Conservation (phyloP, 352 stramenopile genomes). For the Pythium phragmiticola region DNA sequence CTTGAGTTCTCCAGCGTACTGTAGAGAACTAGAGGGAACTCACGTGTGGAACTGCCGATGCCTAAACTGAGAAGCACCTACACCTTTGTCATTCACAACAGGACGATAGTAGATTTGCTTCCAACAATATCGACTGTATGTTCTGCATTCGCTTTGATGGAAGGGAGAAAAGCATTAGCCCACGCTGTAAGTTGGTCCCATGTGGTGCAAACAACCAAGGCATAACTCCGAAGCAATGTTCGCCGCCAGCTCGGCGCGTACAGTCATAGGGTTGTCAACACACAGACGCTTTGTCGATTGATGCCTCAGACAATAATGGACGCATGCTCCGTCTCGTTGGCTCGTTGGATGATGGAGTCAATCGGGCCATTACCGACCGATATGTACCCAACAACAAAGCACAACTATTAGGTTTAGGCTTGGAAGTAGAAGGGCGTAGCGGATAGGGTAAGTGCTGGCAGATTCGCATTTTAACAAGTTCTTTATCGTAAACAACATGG, state of each 20-base stretch:
- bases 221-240: too few relatives aligned
- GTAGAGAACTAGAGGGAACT: too few relatives aligned
- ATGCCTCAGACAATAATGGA: too few relatives aligned
- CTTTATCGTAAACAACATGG: background rate
- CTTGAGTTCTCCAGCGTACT: background rate
- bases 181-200: slow-evolving; percentile 5
- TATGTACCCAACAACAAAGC: background rate
- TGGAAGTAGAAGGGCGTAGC: background rate
- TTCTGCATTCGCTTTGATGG: background rate
- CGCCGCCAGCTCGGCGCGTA: too few relatives aligned
- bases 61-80: too few relatives aligned
- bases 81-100: background rate
- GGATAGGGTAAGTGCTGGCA: slow-evolving; percentile 14
- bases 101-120: background rate
- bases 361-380: too few relatives aligned
- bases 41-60: too few relatives aligned
- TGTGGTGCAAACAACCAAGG: too few relatives aligned
- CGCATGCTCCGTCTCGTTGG: too few relatives aligned
- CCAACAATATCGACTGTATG: background rate
- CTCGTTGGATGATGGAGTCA: too few relatives aligned
- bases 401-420: slow-evolving; percentile 7
- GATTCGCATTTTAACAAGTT: slow-evolving; percentile 1
- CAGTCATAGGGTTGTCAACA: too few relatives aligned
- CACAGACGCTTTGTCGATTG: too few relatives aligned
- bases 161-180: slow-evolving; percentile 8